Evolutionary conservation across 148 eudicot species (phyloP).

Genomic region (Fagopyrum homotropicum): DNA sequence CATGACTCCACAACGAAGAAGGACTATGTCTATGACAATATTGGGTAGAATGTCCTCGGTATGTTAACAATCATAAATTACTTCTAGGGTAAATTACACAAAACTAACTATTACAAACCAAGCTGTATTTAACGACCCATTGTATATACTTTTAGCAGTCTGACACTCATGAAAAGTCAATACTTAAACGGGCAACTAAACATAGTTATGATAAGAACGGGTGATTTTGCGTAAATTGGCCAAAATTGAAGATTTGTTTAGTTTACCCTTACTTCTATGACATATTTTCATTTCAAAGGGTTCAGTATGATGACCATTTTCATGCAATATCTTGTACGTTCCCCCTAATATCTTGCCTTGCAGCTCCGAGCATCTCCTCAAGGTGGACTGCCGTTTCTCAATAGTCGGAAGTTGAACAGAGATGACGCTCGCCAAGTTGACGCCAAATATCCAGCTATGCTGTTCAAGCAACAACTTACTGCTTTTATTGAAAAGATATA

Average conservation of each 20-base stretch:
- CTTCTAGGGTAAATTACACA: neutral
- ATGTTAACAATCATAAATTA: slow-evolving; percentile 14
- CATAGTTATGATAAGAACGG: no score
- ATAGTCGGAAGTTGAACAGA: slow-evolving; percentile 59
- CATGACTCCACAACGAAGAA: slow-evolving; percentile 81
- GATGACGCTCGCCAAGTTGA: slow-evolving; percentile 91
- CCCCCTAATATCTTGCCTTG: neutral
- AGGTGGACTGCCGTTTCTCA: slow-evolving; percentile 69
- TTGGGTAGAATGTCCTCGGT: slow-evolving; percentile 98
- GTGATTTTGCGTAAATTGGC: no score
- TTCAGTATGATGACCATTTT: neutral
- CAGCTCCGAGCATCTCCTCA: slow-evolving; percentile 89
- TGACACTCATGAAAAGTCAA: no score
- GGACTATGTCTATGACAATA: slow-evolving; percentile 78
- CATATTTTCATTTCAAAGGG: neutral
- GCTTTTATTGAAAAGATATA: slow-evolving; percentile 97
- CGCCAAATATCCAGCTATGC: slow-evolving; percentile 96
- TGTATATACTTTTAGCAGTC: no score
- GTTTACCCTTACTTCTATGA: neutral
- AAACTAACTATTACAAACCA: no score
- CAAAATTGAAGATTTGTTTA: no score
- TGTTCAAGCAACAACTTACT: slow-evolving; percentile 95
- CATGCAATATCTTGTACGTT: neutral
- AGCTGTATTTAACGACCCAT: no score
- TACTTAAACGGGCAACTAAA: no score